phyloP scores from a whole-genome alignment of 2,329 filamentous ascomycete genomes.

The Leptographium flavum region DNA sequence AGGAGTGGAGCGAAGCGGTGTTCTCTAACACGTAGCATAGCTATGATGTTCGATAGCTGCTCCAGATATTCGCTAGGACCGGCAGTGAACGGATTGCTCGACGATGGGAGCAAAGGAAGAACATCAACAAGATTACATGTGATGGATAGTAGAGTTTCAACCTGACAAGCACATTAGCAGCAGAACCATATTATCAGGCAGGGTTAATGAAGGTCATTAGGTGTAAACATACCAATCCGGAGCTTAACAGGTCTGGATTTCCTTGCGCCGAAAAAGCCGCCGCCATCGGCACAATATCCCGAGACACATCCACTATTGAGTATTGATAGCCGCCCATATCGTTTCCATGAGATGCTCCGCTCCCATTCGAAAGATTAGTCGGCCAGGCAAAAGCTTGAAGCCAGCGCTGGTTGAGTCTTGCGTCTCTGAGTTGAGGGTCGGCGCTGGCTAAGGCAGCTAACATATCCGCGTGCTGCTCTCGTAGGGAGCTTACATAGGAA shows the following conservation, averaged over 20 bases:
- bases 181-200: not conserved
- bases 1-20: constrained; percentile 66
- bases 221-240: constrained; percentile 46
- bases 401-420: constrained; percentile 49
- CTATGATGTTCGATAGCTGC: constrained; percentile 52
- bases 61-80: constrained; percentile 63
- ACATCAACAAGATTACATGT: constrained; percentile 61
- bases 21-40: constrained; percentile 58
- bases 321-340: constrained; percentile 34
- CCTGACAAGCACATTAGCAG: constrained; percentile 22
- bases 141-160: constrained; percentile 70
- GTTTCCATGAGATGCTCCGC: constrained; percentile 26
- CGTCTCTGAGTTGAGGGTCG: constrained; percentile 39
- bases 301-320: constrained; percentile 41
- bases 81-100: constrained; percentile 45
- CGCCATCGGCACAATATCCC: constrained; percentile 52
- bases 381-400: constrained; percentile 51
- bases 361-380: constrained; percentile 34
- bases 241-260: constrained; percentile 55
- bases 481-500: constrained; percentile 40
- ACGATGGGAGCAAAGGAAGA: constrained; percentile 48
- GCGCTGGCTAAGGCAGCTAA: constrained; percentile 36
- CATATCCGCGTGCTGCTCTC: constrained; percentile 47
- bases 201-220: not conserved
- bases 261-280: constrained; percentile 57